Conservation (phyloP, 2,329 filamentous ascomycete species). For the Sclerotinia nivalis region DNA sequence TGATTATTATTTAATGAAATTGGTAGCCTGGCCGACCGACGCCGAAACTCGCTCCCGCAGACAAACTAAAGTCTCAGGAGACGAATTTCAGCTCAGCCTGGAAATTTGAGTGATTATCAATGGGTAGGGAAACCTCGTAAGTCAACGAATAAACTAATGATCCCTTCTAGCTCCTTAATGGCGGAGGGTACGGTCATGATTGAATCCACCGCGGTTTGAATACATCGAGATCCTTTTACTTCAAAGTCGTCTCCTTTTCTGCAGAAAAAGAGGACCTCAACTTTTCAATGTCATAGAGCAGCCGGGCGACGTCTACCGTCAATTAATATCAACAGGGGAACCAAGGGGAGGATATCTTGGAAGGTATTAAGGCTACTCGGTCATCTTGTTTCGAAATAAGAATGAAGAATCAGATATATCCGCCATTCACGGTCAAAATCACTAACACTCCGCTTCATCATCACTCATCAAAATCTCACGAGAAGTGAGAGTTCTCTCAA, state of each 20-base stretch:
- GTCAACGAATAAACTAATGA: background rate
- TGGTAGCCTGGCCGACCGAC: conserved; percentile 21
- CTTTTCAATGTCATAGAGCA: background rate
- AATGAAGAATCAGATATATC: background rate
- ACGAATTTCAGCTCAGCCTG: conserved; percentile 18
- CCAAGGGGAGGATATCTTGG: background rate
- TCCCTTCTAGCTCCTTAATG: background rate
- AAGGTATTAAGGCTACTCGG: background rate
- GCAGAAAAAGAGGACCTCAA: background rate
- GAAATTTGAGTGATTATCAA: conserved; percentile 6
- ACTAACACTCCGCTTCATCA: background rate
- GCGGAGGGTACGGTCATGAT: background rate
- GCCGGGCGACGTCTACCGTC: background rate
- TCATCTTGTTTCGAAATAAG: conserved; percentile 6
- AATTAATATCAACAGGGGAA: background rate
- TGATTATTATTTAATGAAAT: conserved; percentile 11
- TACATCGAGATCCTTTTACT: conserved; percentile 6
- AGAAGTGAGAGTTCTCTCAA: background rate
- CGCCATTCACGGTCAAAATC: background rate
- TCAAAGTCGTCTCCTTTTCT: background rate
- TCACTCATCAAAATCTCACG: background rate
- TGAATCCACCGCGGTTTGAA: background rate
- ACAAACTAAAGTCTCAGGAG: conserved; percentile 17
- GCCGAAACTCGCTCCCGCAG: conserved; percentile 7
- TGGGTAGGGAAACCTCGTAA: background rate